Evolutionary conservation across 768 basidiomycete genomes (phyloP).

Genomic region (Macrocybe gigantea): DNA sequence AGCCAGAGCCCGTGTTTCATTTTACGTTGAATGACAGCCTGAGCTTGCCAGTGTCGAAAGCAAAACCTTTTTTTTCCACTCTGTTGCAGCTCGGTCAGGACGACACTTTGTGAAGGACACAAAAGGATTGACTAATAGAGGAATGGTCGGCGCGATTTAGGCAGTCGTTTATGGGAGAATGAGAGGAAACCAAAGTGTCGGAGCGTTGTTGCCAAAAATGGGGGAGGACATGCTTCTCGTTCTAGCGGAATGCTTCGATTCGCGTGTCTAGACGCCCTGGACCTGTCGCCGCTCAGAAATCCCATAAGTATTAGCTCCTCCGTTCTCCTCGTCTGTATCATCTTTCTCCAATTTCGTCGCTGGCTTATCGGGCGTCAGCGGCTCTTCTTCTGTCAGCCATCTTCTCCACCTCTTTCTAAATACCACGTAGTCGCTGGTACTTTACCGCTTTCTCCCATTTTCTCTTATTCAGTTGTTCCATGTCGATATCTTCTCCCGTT

Average conservation of each 20-base stretch:
- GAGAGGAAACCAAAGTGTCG: neutral
- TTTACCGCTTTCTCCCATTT: neutral
- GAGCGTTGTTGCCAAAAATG: neutral
- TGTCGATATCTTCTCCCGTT: constrained; percentile 18
- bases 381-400: neutral
- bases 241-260: neutral
- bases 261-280: neutral
- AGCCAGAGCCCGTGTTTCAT: too few species aligned
- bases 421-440: neutral
- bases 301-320: too few species aligned
- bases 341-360: neutral
- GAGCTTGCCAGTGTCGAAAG: too few species aligned
- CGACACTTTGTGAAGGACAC: too few species aligned
- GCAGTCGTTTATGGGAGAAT: too few species aligned
- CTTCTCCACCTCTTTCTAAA: neutral
- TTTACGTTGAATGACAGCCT: too few species aligned
- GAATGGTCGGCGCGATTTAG: too few species aligned
- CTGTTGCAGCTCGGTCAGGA: too few species aligned
- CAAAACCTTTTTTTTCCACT: too few species aligned
- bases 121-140: too few species aligned
- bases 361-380: neutral
- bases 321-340: neutral
- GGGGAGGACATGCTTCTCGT: neutral
- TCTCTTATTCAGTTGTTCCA: neutral
- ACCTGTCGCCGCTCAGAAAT: neutral